A percentile compares a stretch with the other conserved stretches of the same genome.
These are phyloP conservation scores for Tuber melanosporum DNA, from an alignment of 495 filamentous ascomycete genomes.

Conservation along the genomic window DNA sequence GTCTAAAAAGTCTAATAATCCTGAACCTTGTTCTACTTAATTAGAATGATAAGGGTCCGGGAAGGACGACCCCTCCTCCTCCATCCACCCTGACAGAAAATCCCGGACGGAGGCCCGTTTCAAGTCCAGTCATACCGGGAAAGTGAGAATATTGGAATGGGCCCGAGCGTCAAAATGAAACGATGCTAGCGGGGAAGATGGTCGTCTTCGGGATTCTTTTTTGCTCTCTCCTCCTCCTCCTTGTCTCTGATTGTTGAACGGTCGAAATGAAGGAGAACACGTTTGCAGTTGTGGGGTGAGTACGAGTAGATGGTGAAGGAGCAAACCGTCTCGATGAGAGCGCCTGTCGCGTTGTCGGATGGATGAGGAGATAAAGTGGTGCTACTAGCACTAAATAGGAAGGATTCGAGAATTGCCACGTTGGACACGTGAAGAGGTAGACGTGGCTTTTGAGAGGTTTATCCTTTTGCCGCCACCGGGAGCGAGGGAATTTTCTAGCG, in stretches of 20 bases:
- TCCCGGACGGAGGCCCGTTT: neutral
- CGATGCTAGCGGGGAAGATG: neutral
- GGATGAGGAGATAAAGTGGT: neutral
- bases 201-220: neutral
- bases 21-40: neutral
- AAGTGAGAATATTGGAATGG: neutral
- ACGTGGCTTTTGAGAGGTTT: constrained; percentile 2
- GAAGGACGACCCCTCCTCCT: neutral
- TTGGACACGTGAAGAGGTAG: constrained; percentile 2
- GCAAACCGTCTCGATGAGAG: neutral
- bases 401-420: constrained; percentile 3
- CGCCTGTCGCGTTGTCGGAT: neutral
- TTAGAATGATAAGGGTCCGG: neutral
- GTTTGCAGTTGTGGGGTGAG: neutral
- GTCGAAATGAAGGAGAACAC: neutral
- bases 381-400: constrained; percentile 6
- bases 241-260: neutral
- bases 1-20: neutral
- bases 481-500: neutral
- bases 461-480: neutral
- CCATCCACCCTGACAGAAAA: neutral
- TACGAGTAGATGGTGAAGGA: neutral
- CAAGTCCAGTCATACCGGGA: constrained; percentile 3
- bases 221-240: neutral
- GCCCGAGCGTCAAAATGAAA: neutral